Conservation (phyloP, 148 eudicot genomes). For the Dysphania ambrosioides region DNA sequence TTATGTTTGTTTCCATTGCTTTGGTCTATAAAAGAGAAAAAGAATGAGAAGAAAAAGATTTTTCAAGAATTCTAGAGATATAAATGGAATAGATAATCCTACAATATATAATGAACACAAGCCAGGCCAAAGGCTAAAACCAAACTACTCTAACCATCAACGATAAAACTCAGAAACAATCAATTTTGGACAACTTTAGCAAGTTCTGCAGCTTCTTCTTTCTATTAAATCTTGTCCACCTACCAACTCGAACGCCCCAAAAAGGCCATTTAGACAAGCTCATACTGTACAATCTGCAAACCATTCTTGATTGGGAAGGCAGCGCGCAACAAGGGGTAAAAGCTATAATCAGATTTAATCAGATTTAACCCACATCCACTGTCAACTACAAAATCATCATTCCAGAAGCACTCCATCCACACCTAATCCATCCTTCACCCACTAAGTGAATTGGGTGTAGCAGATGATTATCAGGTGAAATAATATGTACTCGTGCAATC, state of each 20-base stretch:
- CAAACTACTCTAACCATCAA: neutral
- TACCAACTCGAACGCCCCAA: neutral
- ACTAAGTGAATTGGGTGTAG: no score
- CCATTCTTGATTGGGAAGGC: no score
- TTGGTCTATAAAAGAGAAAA: constrained; percentile 23
- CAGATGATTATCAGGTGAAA: no score
- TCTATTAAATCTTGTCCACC: neutral
- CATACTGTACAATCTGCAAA: no score
- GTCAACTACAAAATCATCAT: no score
- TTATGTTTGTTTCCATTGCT: constrained; percentile 27
- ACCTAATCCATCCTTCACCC: no score
- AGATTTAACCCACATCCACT: no score
- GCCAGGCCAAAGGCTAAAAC: neutral
- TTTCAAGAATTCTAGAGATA: neutral
- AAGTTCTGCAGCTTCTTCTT: neutral
- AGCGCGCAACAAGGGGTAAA: no score
- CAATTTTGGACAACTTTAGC: no score
- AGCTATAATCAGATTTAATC: no score
- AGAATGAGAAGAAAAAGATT: neutral
- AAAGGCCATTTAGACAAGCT: neutral
- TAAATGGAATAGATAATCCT: neutral
- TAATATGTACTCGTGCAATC: no score
- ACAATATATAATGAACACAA: neutral
- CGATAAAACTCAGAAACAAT: neutral
- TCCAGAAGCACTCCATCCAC: no score